These are phyloP conservation scores for Linnemannia exigua DNA, from an alignment of 192 early-diverging fungal species.

Conservation along the genomic window DNA sequence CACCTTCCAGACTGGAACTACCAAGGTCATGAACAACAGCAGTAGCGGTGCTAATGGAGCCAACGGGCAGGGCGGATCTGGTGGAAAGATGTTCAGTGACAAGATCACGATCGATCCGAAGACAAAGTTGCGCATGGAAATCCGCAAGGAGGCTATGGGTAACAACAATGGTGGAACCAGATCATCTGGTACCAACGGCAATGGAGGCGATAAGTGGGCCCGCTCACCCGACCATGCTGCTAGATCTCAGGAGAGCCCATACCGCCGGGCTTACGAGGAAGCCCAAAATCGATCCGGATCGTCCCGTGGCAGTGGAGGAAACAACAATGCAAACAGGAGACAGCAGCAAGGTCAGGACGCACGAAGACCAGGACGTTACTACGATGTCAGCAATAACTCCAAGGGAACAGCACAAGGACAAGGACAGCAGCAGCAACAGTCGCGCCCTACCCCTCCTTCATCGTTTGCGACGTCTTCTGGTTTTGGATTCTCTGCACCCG, in stretches of 20 bases:
- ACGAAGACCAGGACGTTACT: slow-evolving; percentile 23
- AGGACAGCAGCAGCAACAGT: neutral
- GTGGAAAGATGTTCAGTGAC: slow-evolving; percentile 23
- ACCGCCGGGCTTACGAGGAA: slow-evolving; percentile 40
- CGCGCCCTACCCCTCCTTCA: slow-evolving; percentile 26
- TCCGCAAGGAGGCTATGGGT: slow-evolving; percentile 30
- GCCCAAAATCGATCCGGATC: slow-evolving; percentile 17
- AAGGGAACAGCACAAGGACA: neutral
- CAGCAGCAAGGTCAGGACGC: slow-evolving; percentile 15
- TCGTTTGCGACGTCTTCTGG: slow-evolving; percentile 10
- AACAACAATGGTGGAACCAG: neutral
- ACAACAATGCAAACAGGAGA: slow-evolving; percentile 7
- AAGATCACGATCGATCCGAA: slow-evolving; percentile 39
- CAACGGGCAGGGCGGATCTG: neutral
- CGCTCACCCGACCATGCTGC: slow-evolving; percentile 13
- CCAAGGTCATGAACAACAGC: slow-evolving; percentile 6
- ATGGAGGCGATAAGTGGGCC: slow-evolving; percentile 31
- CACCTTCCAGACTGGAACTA: slow-evolving; percentile 15
- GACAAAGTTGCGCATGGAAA: slow-evolving; percentile 47
- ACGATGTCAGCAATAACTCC: slow-evolving; percentile 14
- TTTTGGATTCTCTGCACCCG: slow-evolving; percentile 10
- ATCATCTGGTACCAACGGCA: neutral
- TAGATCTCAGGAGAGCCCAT: slow-evolving; percentile 20
- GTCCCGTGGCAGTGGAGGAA: neutral
- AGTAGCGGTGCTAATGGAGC: slow-evolving; percentile 1